A percentile compares a stretch with the other conserved stretches of the same genome.
Evolutionary conservation across 345 rosid genomes (phyloP).

Genomic region (Eucalyptus curtisii): DNA sequence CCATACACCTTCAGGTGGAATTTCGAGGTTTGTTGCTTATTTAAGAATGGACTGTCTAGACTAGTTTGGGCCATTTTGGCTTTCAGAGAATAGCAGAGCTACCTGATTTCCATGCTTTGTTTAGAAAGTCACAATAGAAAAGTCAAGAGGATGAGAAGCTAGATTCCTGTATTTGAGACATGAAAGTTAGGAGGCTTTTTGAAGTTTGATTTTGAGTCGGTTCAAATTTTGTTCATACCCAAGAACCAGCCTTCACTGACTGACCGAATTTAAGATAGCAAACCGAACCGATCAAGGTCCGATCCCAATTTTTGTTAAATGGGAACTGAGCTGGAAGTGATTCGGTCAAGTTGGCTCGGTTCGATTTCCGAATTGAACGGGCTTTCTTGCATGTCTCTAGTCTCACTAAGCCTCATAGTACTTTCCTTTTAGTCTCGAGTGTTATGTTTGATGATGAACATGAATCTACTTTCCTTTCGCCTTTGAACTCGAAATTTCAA

Average conservation of each 20-base stretch:
- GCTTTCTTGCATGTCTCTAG: neutral
- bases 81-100: neutral
- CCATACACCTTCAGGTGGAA: neutral
- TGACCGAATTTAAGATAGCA: neutral
- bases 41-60: neutral
- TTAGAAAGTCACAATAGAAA: neutral
- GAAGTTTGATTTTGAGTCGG: neutral
- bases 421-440: neutral
- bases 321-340: neutral
- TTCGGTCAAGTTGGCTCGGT: rapidly evolving
- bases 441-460: neutral
- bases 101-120: neutral
- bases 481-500: neutral
- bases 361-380: neutral
- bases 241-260: neutral
- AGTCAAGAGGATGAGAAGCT: neutral
- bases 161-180: neutral
- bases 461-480: neutral
- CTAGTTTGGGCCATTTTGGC: neutral
- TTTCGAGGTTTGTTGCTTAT: neutral
- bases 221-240: neutral
- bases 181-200: neutral
- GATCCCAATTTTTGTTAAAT: neutral
- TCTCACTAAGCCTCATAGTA: neutral
- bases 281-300: neutral